Base-by-base conservation (phyloP, 1,284 basidiomycete genomes). In the Hymenochaete sp. region DNA sequence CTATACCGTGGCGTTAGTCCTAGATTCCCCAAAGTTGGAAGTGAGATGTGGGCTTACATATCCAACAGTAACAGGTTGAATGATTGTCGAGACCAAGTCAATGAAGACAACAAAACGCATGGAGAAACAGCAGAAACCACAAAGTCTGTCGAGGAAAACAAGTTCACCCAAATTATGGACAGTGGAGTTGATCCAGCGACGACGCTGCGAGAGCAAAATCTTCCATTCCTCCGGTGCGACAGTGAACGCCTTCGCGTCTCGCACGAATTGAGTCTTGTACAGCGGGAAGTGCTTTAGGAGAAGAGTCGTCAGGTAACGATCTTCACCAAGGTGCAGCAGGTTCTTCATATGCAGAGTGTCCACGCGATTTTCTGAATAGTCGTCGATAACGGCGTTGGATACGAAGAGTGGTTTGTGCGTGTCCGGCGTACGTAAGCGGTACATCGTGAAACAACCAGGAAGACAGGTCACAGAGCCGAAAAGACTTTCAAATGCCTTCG, bases 111-210 rank as follows among this genome's bases (percentile, higher is more conserved):
- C 73, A 64, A 98, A 98, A 19, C 95, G 80, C 95, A 99, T 98
- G 3, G 92, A 97, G 75, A 98, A 96, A 70, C 89, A 87, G 59
- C 93, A 97, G 77, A 96, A 95, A 51, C 93, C 92, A 58, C 92
- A 97, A 51, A 98, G 82, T 53, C 93, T 85, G 37, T 93, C 89
- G 57, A 97, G 69, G 68, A 91, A 91, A 51, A 97, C 71, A 29
- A 98, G 73, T 63, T 98, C 95, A 41, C 82, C 88, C 51, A 98
- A 68, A 63, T 99, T 98, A 70, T 99, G 95, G 25, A 98, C 82
- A 0, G 95, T 99, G 29, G 93, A 98, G 70, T 98, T 98, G 68
- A 98, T 99, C 96, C 96, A 98, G 57, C 93, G 85, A 69, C 93
- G 86, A 68, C 93, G 82, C 63, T 99, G 95, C 8, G 92, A 96